These are phyloP conservation scores for Avena insularis DNA, from an alignment of 176 grass and related monocot species.

Conservation along the genomic window DNA sequence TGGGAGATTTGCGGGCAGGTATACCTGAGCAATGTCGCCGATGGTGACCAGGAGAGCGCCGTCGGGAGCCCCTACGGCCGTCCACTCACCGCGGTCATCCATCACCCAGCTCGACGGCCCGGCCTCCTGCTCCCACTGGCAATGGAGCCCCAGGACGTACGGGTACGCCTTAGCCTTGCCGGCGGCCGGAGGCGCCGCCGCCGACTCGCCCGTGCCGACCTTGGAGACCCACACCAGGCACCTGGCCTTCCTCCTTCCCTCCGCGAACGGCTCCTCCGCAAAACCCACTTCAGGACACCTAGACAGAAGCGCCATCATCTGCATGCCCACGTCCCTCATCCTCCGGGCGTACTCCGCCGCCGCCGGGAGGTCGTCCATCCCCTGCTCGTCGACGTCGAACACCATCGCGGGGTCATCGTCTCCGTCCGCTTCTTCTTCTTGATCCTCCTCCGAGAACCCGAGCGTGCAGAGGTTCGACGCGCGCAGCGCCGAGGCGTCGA, in stretches of 20 bases:
- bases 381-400: constrained; percentile 50
- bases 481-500: constrained; percentile 16
- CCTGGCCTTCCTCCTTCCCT: constrained; percentile 62
- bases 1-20: constrained; percentile 16
- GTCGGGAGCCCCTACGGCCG: constrained; percentile 37
- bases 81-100: constrained; percentile 58
- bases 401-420: constrained; percentile 42
- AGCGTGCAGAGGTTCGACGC: constrained; percentile 37
- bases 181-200: constrained; percentile 20
- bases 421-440: constrained; percentile 9
- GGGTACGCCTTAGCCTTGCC: constrained; percentile 62
- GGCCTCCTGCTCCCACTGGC: constrained; percentile 48
- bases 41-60: constrained; percentile 68
- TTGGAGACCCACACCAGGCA: constrained; percentile 70
- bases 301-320: constrained; percentile 53
- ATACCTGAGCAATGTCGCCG: constrained; percentile 90
- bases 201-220: constrained; percentile 30
- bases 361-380: constrained; percentile 34
- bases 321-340: constrained; percentile 62
- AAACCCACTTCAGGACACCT: constrained; percentile 39
- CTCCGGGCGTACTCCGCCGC: constrained; percentile 54
- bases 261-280: constrained; percentile 49
- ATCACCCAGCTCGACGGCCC: constrained; percentile 53
- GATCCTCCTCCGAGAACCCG: constrained; percentile 50
- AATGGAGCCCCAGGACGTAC: constrained; percentile 68